Evolutionary conservation across 1,139 yeast genomes (phyloP), one percentile per base, ranked within the genome.

Genomic region (Hemisphaericaspora lyxosophila): DNA sequence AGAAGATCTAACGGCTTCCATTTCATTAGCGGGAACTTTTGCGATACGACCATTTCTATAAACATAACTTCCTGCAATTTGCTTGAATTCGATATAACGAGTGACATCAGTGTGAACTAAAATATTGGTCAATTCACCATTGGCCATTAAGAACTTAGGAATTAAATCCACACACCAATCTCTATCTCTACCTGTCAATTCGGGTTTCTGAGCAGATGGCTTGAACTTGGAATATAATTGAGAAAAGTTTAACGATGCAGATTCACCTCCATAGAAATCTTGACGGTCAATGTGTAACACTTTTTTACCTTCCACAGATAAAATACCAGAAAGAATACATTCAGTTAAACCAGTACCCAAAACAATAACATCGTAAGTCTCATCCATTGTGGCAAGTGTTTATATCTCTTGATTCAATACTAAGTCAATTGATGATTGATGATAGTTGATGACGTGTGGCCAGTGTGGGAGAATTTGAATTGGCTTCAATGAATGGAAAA

Each of bases 151-250:
- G 54, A 92, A 92, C 69, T 92, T 92, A 36, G 99, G 99, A 54
- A 92, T 89, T 68, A 92, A 74, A 59, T 92, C 99, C 40, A 92
- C 90, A 62, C 95, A 89, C 97, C 98, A 92, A 62, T 92, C 98
- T 49, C 98, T 78, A 57, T 89, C 96, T 53, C 95, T 80, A 34
- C 98, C 98, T 42, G 82, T 76, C 47, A 79, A 70, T 44, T 82
- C 86, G 14, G 94, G 88, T 45, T 79, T 75, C 51, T 84, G 86
- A 30, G 77, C 69, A 7, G 70, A 48, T 26, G 90, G 90, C 61
- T 82, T 82, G 65, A 84, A 84, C 59, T 84, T 84, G 45, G 70
- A 55, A 62, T 82, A 85, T 48, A 85, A 66, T 62, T 85, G 76
- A 35, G 80, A 65, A 46, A 81, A 69, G 54, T 78, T 79, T 47